phyloP scores from a whole-genome alignment of 2,329 filamentous ascomycete species.

The Phaeosphaeriaceae sp. region DNA sequence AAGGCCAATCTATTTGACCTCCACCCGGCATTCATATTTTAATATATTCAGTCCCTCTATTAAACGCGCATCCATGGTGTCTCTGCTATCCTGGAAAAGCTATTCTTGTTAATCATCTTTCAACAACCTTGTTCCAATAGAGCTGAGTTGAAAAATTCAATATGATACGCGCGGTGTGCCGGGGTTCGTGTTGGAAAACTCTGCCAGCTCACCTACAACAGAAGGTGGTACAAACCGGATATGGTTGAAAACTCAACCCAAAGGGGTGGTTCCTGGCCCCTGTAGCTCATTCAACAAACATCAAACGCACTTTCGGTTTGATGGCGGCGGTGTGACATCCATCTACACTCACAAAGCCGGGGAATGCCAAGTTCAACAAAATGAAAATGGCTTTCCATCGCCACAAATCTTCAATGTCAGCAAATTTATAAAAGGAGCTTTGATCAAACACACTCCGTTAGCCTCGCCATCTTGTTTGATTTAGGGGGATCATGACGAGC shows the following conservation, averaged over 20 bases:
- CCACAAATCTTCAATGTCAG: neutral
- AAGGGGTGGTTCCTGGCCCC: neutral
- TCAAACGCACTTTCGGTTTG: constrained; percentile 13
- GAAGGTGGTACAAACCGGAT: no score
- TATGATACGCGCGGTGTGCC: no score
- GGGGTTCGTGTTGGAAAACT: no score
- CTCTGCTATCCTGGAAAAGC: no score
- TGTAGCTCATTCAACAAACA: neutral
- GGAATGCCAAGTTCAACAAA: neutral
- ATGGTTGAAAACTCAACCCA: neutral
- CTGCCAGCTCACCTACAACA: no score
- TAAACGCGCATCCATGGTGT: no score
- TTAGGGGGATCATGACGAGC: constrained; percentile 10
- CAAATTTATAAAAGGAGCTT: neutral
- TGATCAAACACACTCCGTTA: neutral
- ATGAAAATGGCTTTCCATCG: neutral
- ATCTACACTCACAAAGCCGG: constrained; percentile 1
- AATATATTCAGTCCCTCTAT: no score
- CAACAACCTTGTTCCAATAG: neutral
- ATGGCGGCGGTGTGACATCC: constrained; percentile 7
- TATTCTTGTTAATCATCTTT: neutral
- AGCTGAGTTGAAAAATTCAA: no score
- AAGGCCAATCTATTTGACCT: neutral
- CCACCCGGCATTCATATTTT: neutral
- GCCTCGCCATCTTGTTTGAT: constrained; percentile 2